These are phyloP conservation scores for Colletotrichum tanaceti DNA, from an alignment of 2,329 filamentous ascomycete species.

Conservation along the genomic window DNA sequence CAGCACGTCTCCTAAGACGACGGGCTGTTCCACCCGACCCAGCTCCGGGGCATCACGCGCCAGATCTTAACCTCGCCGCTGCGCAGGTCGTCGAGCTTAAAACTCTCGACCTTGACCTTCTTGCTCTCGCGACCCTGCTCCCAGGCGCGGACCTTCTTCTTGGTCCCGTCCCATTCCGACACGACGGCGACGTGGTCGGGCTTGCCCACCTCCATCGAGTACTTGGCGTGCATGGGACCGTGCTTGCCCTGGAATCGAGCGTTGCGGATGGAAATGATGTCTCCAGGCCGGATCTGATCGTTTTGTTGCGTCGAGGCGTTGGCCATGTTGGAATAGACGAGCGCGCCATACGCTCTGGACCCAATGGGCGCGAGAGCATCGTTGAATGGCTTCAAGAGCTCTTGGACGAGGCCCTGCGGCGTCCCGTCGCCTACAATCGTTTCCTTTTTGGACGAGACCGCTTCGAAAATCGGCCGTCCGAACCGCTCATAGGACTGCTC, in stretches of 20 bases:
- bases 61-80: constrained; percentile 97
- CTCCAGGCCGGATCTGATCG: constrained; percentile 92
- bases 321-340: constrained; percentile 94
- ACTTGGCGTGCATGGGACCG: constrained; percentile 95
- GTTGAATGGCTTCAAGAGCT: constrained; percentile 79
- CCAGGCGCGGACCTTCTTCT: constrained; percentile 96
- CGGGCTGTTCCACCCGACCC: constrained; percentile 86
- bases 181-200: constrained; percentile 91
- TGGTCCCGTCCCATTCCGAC: constrained; percentile 96
- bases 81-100: constrained; percentile 89
- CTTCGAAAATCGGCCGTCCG: constrained; percentile 80
- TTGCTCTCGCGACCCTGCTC: constrained; percentile 94
- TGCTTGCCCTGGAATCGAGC: constrained; percentile 95
- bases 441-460: constrained; percentile 78
- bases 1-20: constrained; percentile 61
- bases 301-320: constrained; percentile 91
- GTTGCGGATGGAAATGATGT: constrained; percentile 93
- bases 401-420: constrained; percentile 79
- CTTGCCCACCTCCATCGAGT: constrained; percentile 87
- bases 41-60: constrained; percentile 91
- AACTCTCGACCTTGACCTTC: constrained; percentile 94
- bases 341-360: constrained; percentile 87
- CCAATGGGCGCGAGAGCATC: constrained; percentile 86
- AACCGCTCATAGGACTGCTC: constrained; percentile 86
- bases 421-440: constrained; percentile 86